These are phyloP conservation scores for Lepidium sativum DNA, from an alignment of 345 rosid genomes.

Conservation along the genomic window DNA sequence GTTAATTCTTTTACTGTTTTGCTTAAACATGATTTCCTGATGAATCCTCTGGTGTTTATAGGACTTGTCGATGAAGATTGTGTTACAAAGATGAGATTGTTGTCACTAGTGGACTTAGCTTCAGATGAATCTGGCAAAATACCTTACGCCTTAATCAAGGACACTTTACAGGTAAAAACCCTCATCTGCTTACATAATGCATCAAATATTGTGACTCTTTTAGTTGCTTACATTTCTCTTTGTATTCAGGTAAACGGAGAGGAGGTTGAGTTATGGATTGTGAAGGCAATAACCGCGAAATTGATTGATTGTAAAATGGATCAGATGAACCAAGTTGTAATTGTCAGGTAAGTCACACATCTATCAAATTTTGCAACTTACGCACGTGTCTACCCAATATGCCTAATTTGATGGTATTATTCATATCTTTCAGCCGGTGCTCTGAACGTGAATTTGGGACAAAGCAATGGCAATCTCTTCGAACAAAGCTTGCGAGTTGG, in stretches of 20 bases:
- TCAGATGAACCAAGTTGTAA: slow-evolving; percentile 82
- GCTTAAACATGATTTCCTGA: background rate
- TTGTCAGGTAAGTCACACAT: slow-evolving; percentile 55
- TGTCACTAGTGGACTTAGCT: slow-evolving; percentile 86
- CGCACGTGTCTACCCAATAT: background rate
- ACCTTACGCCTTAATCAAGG: slow-evolving; percentile 61
- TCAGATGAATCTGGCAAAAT: slow-evolving; percentile 66
- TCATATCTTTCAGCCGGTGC: slow-evolving; percentile 47
- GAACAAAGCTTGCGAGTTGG: slow-evolving; percentile 73
- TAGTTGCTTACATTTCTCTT: background rate
- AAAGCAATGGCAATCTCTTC: slow-evolving; percentile 66
- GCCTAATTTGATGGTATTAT: background rate
- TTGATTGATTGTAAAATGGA: slow-evolving; percentile 85
- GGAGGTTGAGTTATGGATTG: slow-evolving; percentile 88
- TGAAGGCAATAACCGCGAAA: slow-evolving; percentile 78
- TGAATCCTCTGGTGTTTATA: slow-evolving; percentile 17
- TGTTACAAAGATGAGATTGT: slow-evolving; percentile 78
- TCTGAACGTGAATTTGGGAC: slow-evolving; percentile 69
- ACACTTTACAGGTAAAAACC: slow-evolving; percentile 58
- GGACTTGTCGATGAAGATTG: slow-evolving; percentile 94
- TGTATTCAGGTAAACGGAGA: slow-evolving; percentile 57
- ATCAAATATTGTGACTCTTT: background rate
- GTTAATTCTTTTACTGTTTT: background rate
- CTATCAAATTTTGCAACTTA: background rate
- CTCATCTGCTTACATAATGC: background rate